Percentiles rank a stretch among this genome's conserved stretches.
These are phyloP conservation scores for Daldinia concentrica DNA, from an alignment of 495 filamentous ascomycete genomes.

Conservation along the genomic window DNA sequence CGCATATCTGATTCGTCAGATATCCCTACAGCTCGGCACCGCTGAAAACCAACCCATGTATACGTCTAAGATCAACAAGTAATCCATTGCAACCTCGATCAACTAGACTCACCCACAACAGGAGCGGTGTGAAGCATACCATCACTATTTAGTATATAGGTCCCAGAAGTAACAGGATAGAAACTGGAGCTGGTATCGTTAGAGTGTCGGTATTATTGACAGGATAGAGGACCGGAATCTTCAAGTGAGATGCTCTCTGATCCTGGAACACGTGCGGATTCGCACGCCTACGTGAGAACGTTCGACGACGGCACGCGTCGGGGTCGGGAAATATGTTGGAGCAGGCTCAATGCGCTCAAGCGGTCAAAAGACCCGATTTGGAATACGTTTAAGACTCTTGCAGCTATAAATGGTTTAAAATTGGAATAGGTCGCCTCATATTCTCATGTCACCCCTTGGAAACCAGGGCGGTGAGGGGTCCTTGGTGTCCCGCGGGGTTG, in stretches of 20 bases:
- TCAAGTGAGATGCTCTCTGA: not conserved
- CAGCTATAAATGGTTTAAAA: not conserved
- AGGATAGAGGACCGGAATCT: not conserved
- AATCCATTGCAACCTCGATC: not conserved
- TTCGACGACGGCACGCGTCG: not conserved
- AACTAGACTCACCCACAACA: not conserved
- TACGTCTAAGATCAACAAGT: not conserved
- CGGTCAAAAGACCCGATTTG: not conserved
- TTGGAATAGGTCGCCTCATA: not conserved
- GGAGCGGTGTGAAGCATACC: not conserved
- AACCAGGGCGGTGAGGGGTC: not conserved
- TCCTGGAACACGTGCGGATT: not conserved
- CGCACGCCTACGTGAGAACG: not conserved
- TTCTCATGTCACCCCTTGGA: not conserved
- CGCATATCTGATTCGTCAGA: not conserved
- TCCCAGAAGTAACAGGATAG: not conserved
- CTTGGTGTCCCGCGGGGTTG: not conserved
- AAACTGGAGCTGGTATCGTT: not conserved
- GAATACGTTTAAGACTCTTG: not conserved
- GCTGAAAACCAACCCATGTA: not conserved
- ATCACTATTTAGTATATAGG: not conserved
- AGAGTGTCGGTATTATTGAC: not conserved
- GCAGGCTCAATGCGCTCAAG: not conserved
- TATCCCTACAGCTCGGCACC: not conserved
- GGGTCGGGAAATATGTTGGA: not conserved